Evolutionary conservation across 2,329 filamentous ascomycete species (phyloP), one percentile per base, ranked within the genome.

Genomic region (Calonectria pseudoreteaudii): DNA sequence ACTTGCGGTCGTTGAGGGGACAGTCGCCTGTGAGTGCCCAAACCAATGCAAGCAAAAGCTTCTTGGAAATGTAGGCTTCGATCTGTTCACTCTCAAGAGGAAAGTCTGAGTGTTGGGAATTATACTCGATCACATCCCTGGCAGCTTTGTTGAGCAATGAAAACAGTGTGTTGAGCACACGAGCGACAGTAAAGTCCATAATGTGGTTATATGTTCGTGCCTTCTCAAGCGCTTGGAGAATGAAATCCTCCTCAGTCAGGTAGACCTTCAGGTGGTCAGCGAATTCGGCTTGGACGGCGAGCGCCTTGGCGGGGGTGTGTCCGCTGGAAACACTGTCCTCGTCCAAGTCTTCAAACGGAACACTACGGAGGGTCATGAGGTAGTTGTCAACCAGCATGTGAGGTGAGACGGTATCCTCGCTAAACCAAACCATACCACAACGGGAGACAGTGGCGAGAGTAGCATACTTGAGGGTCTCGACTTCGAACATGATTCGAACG

Each of bases 391-490:
- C 93, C 92, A 98, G 94, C 94, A 99, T 98, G 77, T 91, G 91
- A 1, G 96, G 91, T 38, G 95, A 96, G 50, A 99, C 96, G 34
- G 96, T 98, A 82, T 99, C 97, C 81, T 98, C 96, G 83, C 95
- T 99, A 87, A 98, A 99, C 97, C 97, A 99, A 18, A 99, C 97
- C 97, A 99, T 99, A 90, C 97, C 97, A 84, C 97, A 99, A 86
- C 97, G 95, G 92, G 94, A 97, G 82, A 99, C 97, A n/a, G 97
- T 99, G 70, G 97, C 97, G 56, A 99, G 91, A 0, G 97, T 99
- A 47, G 97, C 97, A 83, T 99, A 99, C 83, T 97, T 98, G 74
- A 99, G 89, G 4, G 93, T 98, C 86, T 99, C 97, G 44, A 99
- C 97, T 87, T 99, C 97, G 81, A 99, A 99, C 96, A 99, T 98